Percentiles rank a stretch among this genome's conserved stretches.
Conservation (phyloP, 2,329 filamentous ascomycete genomes). For the Colletotrichum neosansevieriae region DNA sequence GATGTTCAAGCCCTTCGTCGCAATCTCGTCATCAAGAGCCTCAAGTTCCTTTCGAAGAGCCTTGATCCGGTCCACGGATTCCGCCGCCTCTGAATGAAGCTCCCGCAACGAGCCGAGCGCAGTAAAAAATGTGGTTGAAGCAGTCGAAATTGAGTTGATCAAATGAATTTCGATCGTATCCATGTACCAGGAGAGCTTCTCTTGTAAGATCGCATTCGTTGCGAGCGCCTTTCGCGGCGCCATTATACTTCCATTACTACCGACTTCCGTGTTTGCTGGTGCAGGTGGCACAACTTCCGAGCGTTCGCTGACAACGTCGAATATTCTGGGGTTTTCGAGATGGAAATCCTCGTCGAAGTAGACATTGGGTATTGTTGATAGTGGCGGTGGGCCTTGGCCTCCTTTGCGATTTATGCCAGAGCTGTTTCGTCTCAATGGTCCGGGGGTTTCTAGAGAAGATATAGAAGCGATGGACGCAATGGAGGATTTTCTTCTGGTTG, state of each 20-base stretch:
- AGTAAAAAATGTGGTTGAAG: conserved; percentile 96
- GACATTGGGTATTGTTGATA: conserved; percentile 91
- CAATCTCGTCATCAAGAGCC: conserved; percentile 87
- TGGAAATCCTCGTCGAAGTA: conserved; percentile 97
- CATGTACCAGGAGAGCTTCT: conserved; percentile 99
- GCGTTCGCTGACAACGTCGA: conserved; percentile 95
- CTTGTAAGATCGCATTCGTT: conserved; percentile 96
- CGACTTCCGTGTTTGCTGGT: conserved; percentile 63
- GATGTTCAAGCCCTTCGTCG: conserved; percentile 84
- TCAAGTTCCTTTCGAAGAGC: conserved; percentile 82
- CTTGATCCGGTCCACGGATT: conserved; percentile 90
- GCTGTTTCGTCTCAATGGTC: conserved; percentile 58
- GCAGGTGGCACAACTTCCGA: conserved; percentile 90
- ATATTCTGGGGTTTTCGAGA: conserved; percentile 94
- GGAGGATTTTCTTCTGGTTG: conserved; percentile 55
- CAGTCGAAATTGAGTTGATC: conserved; percentile 94
- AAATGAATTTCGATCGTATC: conserved; percentile 98
- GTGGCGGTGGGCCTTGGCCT: conserved; percentile 80
- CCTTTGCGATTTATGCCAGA: conserved; percentile 67
- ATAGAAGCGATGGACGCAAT: conserved; percentile 62
- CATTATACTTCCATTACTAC: conserved; percentile 67
- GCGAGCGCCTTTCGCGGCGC: conserved; percentile 87
- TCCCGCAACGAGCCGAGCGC: conserved; percentile 91
- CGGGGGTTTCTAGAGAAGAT: conserved; percentile 61
- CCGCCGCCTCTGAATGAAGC: conserved; percentile 90